Evolutionary conservation across 2,329 filamentous ascomycete species (phyloP), one percentile per base, ranked within the genome.

Genomic region (Pseudogymnoascus pannorum): DNA sequence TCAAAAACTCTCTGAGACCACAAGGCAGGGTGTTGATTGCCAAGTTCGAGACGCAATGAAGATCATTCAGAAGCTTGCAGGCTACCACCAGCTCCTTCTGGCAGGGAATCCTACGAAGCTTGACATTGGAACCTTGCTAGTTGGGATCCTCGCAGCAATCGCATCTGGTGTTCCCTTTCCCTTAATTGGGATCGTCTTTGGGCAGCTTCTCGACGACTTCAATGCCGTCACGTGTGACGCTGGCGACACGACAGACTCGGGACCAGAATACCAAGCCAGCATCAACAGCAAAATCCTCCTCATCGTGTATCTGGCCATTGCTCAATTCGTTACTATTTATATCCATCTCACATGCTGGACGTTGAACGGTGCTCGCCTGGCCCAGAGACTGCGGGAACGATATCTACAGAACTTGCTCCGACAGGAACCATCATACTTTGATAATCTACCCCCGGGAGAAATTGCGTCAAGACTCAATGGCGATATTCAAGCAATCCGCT

Each of bases 261-360:
- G 35, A 4, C 63, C 64, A 5, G 66, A 70, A 54, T 60, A 44
- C 40, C 75, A 81, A 62, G 64, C 68, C 38, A 71, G 71, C 26
- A 78, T 86, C 64, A 80, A 85, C 69, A 69, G 74, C 58, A 87
- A 84, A 67, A 81, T 90, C 38, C 71, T 88, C 69, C 66, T 81
- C 57, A 76, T 89, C 20, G 79, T 87, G 12, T 87, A 86, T 69
- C 78, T 89, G 36, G 83, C 83, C 18, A 81, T 87, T 62, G 85
- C 79, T 26, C 81, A 82, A 63, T 86, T 89, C 66, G 76, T 78
- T 38, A 74, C 82, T 62, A 87, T 89, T 65, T 91, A 89, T 71
- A 73, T 78, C 60, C 83, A 89, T 68, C 78, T 85, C 29, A 75
- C 82, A 8, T 86, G 81, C 66, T 86, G 81, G 81, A 83, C 75